Conservation (phyloP, 345 rosid species). For the Psidium friedrichsthalianum region DNA sequence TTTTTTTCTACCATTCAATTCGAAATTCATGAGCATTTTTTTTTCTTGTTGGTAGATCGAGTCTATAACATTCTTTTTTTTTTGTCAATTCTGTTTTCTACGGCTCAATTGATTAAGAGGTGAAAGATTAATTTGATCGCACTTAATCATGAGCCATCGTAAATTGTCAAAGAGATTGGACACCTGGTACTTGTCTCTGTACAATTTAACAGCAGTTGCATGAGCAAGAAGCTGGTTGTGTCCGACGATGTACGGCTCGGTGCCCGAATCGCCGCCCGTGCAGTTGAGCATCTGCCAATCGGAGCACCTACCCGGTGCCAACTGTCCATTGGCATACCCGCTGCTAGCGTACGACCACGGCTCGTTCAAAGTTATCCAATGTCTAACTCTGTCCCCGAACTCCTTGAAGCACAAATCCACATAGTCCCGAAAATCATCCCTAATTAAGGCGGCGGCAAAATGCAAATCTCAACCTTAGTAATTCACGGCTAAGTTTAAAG, state of each 20-base stretch:
- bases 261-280: conserved; percentile 30
- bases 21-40: not conserved
- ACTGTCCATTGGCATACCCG: conserved; percentile 8
- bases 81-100: no score
- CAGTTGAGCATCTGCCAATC: conserved; percentile 17
- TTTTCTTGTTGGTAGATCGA: not conserved
- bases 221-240: conserved; percentile 48
- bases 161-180: not conserved
- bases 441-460: not conserved
- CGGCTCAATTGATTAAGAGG: not conserved
- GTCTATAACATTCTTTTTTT: not conserved
- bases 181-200: conserved; percentile 30
- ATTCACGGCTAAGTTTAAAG: not conserved
- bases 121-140: not conserved
- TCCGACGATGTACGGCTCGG: conserved; percentile 32
- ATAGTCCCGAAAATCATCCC: conserved; percentile 3
- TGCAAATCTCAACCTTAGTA: not conserved
- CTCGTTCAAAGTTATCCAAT: conserved; percentile 49
- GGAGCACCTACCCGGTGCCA: conserved; percentile 41
- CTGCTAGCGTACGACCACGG: conserved; percentile 6
- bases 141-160: not conserved
- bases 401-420: conserved; percentile 29
- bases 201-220: conserved; percentile 21
- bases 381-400: conserved; percentile 49
- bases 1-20: not conserved